These are phyloP conservation scores for Exobasidium cylindrosporum DNA, from an alignment of 1,284 basidiomycete genomes.

Conservation along the genomic window DNA sequence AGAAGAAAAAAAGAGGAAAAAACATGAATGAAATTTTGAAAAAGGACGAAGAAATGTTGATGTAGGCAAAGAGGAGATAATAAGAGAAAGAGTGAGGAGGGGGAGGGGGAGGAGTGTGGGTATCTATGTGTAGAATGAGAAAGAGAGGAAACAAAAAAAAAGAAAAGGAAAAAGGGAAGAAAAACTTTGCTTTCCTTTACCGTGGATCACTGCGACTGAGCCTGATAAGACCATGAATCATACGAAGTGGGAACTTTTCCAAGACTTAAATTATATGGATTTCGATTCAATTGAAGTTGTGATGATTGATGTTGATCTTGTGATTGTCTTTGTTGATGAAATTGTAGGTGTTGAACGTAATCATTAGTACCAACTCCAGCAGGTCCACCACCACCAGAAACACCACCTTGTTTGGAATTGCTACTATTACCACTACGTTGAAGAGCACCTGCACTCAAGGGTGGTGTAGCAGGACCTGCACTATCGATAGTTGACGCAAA, in stretches of 20 bases:
- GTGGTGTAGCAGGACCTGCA: conserved; percentile 15
- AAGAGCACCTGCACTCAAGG: neutral
- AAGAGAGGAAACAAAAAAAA: neutral
- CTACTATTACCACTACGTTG: neutral
- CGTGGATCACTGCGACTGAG: neutral
- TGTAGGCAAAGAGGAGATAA: neutral
- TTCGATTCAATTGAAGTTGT: neutral
- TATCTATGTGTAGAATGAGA: neutral
- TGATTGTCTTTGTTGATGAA: neutral
- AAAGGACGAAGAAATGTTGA: neutral
- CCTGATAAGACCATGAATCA: neutral
- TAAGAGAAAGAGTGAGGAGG: neutral
- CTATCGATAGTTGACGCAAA: conserved; percentile 14
- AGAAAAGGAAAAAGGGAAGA: neutral
- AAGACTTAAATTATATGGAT: neutral
- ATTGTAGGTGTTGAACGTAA: neutral
- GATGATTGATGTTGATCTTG: neutral
- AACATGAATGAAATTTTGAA: no score
- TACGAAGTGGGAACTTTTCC: neutral
- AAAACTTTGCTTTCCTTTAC: neutral
- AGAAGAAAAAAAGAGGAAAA: no score
- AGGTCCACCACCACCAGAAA: neutral
- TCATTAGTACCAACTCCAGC: neutral
- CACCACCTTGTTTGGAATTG: neutral
- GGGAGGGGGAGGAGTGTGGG: neutral